Percentiles rank a stretch among this genome's conserved stretches.
Evolutionary conservation across 78 protist species (phyloP).

Genomic region (Dictyostelium citrinum): DNA sequence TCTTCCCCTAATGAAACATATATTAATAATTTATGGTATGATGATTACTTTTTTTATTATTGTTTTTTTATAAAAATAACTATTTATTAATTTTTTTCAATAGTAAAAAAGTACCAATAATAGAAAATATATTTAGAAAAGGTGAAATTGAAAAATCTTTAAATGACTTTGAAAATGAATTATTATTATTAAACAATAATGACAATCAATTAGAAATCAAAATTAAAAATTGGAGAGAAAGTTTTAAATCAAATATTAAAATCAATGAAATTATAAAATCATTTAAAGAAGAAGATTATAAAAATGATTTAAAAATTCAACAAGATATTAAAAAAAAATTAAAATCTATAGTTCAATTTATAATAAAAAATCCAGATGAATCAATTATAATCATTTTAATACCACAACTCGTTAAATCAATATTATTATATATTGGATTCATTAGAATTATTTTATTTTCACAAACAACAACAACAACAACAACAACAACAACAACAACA

Average conservation of each 20-base stretch:
- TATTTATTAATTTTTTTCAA: not conserved
- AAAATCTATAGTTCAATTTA: not conserved
- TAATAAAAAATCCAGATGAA: not conserved
- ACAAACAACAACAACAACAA: not conserved
- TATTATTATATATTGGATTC: not conserved
- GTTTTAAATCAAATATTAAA: not conserved
- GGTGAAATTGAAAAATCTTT: not conserved
- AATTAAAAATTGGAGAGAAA: not conserved
- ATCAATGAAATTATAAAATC: not conserved
- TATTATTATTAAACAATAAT: not conserved
- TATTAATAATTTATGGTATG: not conserved
- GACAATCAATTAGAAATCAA: not conserved
- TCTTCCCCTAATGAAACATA: not conserved
- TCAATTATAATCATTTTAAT: not conserved
- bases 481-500: not conserved
- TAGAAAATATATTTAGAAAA: not conserved
- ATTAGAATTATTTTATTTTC: not conserved
- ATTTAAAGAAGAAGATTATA: not conserved
- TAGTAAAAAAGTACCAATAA: not conserved
- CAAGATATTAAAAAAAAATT: not conserved
- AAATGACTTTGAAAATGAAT: not conserved
- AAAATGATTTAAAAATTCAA: not conserved
- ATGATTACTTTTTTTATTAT: not conserved
- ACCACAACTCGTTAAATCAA: not conserved
- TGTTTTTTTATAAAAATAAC: not conserved